A percentile compares a stretch with the other conserved stretches of the same genome.
phyloP scores from a whole-genome alignment of 2,329 filamentous ascomycete species.

The Camptophora hylomeconis region DNA sequence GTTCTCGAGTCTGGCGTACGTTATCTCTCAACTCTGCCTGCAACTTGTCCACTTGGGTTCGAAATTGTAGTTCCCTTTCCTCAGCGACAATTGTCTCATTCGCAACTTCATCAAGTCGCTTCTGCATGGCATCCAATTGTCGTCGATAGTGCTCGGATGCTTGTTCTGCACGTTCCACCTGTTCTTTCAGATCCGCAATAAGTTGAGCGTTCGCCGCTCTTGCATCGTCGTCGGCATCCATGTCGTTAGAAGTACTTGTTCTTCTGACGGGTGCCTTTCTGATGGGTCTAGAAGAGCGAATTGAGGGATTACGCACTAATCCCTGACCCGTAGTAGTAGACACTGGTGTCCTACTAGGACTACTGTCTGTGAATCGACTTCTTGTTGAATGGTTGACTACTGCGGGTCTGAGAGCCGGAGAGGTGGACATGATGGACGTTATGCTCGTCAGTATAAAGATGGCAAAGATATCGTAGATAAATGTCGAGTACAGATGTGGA shows the following conservation, averaged over 20 bases:
- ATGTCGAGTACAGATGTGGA: neutral
- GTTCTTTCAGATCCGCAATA: conserved; percentile 73
- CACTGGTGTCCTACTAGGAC: conserved; percentile 9
- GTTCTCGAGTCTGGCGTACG: conserved; percentile 71
- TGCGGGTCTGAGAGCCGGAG: too few relatives aligned
- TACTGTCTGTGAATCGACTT: conserved; percentile 15
- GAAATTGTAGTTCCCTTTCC: conserved; percentile 74
- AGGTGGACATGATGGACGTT: conserved; percentile 11
- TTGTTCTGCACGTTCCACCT: conserved; percentile 67
- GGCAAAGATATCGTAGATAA: conserved; percentile 1
- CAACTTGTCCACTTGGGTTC: conserved; percentile 68
- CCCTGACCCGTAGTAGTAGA: conserved; percentile 42
- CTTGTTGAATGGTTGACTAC: too few relatives aligned
- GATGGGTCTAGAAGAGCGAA: conserved; percentile 22
- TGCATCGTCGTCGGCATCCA: conserved; percentile 53
- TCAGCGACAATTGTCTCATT: conserved; percentile 77
- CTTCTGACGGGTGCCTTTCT: conserved; percentile 26
- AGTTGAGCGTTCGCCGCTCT: conserved; percentile 66
- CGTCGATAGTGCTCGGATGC: conserved; percentile 68
- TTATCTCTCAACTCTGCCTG: conserved; percentile 76
- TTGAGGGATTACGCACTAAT: conserved; percentile 46
- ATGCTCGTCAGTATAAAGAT: neutral
- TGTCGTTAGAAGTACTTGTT: conserved; percentile 22
- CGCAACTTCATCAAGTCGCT: conserved; percentile 70
- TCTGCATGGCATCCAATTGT: conserved; percentile 72